Evolutionary conservation across 75 land plant species (phyloP).

Genomic region (Selaginella tamariscina): DNA sequence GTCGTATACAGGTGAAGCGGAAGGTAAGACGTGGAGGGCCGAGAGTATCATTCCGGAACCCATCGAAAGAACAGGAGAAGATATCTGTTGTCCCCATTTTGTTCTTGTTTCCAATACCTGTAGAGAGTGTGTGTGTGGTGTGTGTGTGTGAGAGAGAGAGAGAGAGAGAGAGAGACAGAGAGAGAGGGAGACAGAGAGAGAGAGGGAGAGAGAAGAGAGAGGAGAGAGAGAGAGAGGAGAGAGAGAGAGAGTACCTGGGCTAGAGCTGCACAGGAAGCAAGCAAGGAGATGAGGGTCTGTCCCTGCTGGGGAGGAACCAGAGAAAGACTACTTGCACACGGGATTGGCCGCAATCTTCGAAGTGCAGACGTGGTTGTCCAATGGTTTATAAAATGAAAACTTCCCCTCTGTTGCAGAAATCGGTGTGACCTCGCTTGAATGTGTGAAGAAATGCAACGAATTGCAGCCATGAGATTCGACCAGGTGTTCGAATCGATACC

Average conservation of each 20-base stretch:
- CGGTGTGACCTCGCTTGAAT: too few species aligned
- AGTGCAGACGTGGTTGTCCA: too few species aligned
- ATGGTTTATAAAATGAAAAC: too few species aligned
- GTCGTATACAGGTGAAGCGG: conserved; percentile 25
- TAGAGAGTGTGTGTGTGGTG: background rate
- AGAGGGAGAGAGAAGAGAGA: background rate
- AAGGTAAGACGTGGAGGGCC: conserved; percentile 19
- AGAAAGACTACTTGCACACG: too few species aligned
- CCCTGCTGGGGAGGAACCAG: background rate
- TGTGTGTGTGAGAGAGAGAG: too few species aligned
- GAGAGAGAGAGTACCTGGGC: background rate
- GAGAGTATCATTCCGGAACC: conserved; percentile 27
- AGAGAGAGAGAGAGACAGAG: background rate
- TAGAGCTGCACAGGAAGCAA: background rate
- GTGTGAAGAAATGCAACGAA: too few species aligned
- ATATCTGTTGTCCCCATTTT: conserved; percentile 20
- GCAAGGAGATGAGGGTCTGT: background rate
- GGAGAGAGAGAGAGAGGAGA: too few species aligned
- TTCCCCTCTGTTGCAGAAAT: too few species aligned
- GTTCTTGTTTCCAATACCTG: conserved; percentile 31
- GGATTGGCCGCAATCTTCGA: too few species aligned
- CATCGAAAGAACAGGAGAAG: conserved; percentile 29
- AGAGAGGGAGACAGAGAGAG: background rate
- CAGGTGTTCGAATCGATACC: too few species aligned
- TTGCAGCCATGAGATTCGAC: too few species aligned